Evolutionary conservation across 2,329 filamentous ascomycete genomes (phyloP).

Genomic region (Calonectria ilicicola): DNA sequence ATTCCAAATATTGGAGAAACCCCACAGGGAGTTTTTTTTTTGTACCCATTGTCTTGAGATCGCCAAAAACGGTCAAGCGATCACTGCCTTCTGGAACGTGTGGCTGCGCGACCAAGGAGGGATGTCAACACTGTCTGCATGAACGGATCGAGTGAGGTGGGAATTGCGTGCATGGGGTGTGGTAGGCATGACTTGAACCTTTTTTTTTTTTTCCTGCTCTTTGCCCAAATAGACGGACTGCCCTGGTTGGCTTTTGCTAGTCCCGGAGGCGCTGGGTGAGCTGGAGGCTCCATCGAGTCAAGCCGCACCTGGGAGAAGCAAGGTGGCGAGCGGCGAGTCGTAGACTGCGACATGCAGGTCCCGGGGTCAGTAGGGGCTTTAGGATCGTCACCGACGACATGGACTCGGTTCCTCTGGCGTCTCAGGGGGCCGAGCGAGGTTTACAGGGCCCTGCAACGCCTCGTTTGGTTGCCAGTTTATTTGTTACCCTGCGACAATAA

Average conservation of each 20-base stretch:
- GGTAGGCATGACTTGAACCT: not conserved
- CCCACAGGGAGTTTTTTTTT: no score
- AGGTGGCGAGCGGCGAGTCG: conserved; percentile 30
- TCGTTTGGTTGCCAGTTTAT: not conserved
- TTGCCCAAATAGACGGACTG: not conserved
- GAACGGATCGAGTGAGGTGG: conserved; percentile 16
- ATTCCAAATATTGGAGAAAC: not conserved
- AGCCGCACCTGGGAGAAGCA: not conserved
- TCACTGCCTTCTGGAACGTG: conserved; percentile 1
- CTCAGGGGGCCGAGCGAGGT: conserved; percentile 31
- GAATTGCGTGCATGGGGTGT: conserved; percentile 14
- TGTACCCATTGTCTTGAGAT: not conserved
- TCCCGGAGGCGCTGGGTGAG: not conserved
- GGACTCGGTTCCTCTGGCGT: conserved; percentile 39
- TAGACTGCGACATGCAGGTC: conserved; percentile 35
- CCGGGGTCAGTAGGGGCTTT: conserved; percentile 18
- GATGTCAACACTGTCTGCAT: conserved; percentile 17
- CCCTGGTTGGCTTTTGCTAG: not conserved
- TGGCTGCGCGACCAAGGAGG: conserved; percentile 14
- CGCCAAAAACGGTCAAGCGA: not conserved
- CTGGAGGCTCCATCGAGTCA: not conserved
- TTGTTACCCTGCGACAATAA: not conserved
- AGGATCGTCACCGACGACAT: conserved; percentile 37
- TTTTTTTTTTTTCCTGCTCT: not conserved
- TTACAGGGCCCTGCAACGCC: conserved; percentile 11